Evolutionary conservation across 2,329 filamentous ascomycete species (phyloP), one percentile per base, ranked within the genome.

Genomic region (Fusarium musae): DNA sequence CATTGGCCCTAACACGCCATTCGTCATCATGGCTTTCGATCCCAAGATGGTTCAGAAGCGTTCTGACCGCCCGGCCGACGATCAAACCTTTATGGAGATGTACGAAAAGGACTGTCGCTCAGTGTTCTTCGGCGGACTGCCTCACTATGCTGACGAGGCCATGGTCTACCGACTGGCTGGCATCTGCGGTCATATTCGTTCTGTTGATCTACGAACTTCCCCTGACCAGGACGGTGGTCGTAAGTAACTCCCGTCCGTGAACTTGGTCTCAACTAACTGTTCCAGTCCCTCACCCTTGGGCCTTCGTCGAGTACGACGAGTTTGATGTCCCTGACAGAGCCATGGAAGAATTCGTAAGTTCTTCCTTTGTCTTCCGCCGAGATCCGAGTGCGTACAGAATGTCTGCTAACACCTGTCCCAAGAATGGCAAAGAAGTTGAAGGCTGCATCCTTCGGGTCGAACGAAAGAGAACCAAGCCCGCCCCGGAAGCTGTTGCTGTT

Each of bases 71-170:
- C 46, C 57, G 17, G 39, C 66, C 7, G 43, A 50, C 19, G 67
- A 71, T 9, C 32, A 52, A 32, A 67, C 47, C 5, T 67, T 70
- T 34, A 60, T 75, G 47, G 78, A 80, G 12, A 76, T 80, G 44
- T 84, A 86, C 30, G 83, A 86, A 17, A 79, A 80, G 28, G 85
- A 88, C 59, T 76, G 82, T 28, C 83, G 85, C 28, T 87, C 87
- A 2, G 78, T 87, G 32, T 88, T 85, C 64, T 80, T 88, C 59
- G 85, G 85, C 7, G 83, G 83, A 40, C 75, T 89, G 11, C 85
- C 87, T 6, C 42, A 73, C 8, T 74, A 79, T 40, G 78, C 80
- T 52, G 81, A 79, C 1, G 81, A 85, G 34, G 75, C 78, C 2
- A 77, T 83, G 44, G 70, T 89, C 30, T 70, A 75, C 8, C 73